Conservation (phyloP, 352 stramenopile genomes). For the Globisporangium rhizosaccharum region DNA sequence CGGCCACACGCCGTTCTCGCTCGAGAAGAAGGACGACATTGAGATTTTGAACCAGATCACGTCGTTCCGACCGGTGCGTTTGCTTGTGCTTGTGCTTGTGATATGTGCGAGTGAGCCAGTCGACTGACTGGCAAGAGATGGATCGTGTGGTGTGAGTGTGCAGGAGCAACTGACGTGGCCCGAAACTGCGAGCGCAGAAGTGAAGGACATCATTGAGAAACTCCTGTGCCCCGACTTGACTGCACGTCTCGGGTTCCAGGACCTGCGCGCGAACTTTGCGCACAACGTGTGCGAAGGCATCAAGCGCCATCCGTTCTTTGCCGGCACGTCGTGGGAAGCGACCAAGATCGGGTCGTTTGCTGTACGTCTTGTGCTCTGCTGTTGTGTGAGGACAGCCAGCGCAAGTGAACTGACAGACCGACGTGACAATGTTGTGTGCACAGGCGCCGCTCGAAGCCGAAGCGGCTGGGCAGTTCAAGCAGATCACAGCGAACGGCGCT, state of each 20-base stretch:
- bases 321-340: conserved; percentile 75
- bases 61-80: conserved; percentile 62
- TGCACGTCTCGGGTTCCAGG: conserved; percentile 49
- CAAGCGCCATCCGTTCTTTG: conserved; percentile 81
- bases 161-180: conserved; percentile 65
- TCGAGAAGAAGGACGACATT: conserved; percentile 77
- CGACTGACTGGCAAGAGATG: not conserved
- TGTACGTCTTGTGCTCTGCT: conserved; percentile 25
- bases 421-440: not conserved
- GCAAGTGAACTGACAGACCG: not conserved
- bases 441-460: conserved; percentile 71
- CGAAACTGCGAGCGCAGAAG: conserved; percentile 50
- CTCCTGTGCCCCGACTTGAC: conserved; percentile 56
- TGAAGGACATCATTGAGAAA: conserved; percentile 67
- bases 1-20: conserved; percentile 85
- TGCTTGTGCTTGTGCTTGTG: not conserved
- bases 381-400: not conserved
- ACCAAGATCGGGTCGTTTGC: conserved; percentile 77
- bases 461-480: conserved; percentile 65
- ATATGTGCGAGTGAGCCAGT: not conserved
- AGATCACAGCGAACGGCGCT: conserved; percentile 48
- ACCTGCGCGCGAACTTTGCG: conserved; percentile 33
- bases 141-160: not conserved
- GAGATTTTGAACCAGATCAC: conserved; percentile 87
- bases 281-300: conserved; percentile 60